phyloP scores from a whole-genome alignment of 1,139 yeast species.

The Suhomyces coccinellae region DNA sequence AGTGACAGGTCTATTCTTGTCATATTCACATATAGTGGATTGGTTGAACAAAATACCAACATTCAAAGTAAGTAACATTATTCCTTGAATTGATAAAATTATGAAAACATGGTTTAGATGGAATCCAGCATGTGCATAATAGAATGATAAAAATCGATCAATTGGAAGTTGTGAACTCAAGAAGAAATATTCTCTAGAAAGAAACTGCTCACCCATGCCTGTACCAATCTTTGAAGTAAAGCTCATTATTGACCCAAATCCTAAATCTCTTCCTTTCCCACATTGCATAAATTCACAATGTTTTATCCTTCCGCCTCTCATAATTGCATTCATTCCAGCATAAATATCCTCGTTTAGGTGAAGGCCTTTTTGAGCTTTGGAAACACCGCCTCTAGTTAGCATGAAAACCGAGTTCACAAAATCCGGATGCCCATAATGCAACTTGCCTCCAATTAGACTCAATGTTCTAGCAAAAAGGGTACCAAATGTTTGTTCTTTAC shows the following conservation, averaged over 20 bases:
- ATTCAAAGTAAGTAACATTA: conserved; percentile 66
- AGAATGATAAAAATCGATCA: conserved; percentile 79
- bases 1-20: conserved; percentile 56
- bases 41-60: conserved; percentile 68
- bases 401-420: conserved; percentile 79
- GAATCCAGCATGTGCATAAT: conserved; percentile 91
- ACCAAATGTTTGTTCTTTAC: conserved; percentile 91
- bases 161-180: conserved; percentile 77
- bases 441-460: conserved; percentile 82
- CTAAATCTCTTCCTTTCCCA: conserved; percentile 89
- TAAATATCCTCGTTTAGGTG: conserved; percentile 89
- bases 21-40: conserved; percentile 55
- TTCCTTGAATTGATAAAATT: conserved; percentile 69
- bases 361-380: conserved; percentile 84
- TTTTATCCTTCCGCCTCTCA: conserved; percentile 83
- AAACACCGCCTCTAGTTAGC: conserved; percentile 89
- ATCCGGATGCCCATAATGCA: conserved; percentile 93
- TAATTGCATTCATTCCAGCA: conserved; percentile 83
- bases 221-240: conserved; percentile 90
- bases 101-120: conserved; percentile 82
- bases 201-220: conserved; percentile 91
- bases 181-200: conserved; percentile 81
- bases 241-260: conserved; percentile 79
- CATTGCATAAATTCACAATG: conserved; percentile 89
- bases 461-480: conserved; percentile 84